phyloP scores from a whole-genome alignment of 164 flowering plant species.

The Stephania cephalantha region DNA sequence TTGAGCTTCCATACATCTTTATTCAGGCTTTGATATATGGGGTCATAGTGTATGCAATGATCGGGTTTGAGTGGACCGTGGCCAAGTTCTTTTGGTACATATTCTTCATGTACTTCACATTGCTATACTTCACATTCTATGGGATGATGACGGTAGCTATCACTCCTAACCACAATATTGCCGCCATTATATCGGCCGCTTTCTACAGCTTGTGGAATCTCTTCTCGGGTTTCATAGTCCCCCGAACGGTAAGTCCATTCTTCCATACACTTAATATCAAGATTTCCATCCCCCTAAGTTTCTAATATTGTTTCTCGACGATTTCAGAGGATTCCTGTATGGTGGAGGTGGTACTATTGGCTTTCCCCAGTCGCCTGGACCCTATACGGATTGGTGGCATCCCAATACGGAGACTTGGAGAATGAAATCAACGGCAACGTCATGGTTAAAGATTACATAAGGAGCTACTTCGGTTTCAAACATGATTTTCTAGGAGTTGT shows the following conservation, averaged over 20 bases:
- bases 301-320: conserved; percentile 4
- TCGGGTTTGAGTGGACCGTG: conserved; percentile 46
- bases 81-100: conserved; percentile 47
- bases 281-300: background rate
- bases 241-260: conserved; percentile 24
- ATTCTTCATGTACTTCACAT: conserved; percentile 44
- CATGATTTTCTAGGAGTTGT: conserved; percentile 31
- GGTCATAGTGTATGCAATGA: conserved; percentile 46
- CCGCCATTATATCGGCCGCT: conserved; percentile 26
- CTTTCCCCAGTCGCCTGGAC: conserved; percentile 51
- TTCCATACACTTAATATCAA: background rate
- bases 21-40: conserved; percentile 32
- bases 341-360: conserved; percentile 67
- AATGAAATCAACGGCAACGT: conserved; percentile 13
- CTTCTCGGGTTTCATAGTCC: conserved; percentile 34
- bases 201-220: conserved; percentile 39
- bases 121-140: conserved; percentile 46
- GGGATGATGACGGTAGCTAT: conserved; percentile 57
- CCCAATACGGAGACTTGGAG: conserved; percentile 44
- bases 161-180: conserved; percentile 44
- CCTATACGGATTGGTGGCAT: conserved; percentile 41
- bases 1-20: conserved; percentile 42
- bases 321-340: conserved; percentile 47
- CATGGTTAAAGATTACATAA: conserved; percentile 26
- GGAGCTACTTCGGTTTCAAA: conserved; percentile 34